Evolutionary conservation across 208 protist species (phyloP).

Genomic region (Trypanosomatidae sp.): DNA sequence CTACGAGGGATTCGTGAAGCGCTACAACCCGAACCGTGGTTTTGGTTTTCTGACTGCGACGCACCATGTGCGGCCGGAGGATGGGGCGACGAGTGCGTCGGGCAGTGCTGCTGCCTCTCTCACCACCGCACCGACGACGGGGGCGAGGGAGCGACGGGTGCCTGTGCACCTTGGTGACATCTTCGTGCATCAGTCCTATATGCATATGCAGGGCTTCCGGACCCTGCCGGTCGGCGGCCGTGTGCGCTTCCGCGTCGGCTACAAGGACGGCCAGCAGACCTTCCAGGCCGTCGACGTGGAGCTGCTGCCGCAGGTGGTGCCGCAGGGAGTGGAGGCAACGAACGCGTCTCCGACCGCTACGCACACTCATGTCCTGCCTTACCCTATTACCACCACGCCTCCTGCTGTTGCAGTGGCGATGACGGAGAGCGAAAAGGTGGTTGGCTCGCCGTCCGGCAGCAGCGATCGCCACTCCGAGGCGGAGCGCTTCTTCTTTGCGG

Average conservation of each 20-base stretch:
- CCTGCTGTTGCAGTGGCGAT: too few relatives aligned
- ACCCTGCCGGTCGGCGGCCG: conserved; percentile 47
- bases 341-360: too few relatives aligned
- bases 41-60: conserved; percentile 66
- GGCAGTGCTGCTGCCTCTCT: conserved; percentile 2
- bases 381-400: too few relatives aligned
- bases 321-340: conserved; percentile 1
- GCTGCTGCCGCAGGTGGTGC: conserved; percentile 29
- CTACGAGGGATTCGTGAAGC: conserved; percentile 72
- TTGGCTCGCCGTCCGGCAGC: too few relatives aligned
- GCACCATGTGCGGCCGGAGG: too few relatives aligned
- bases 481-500: too few relatives aligned
- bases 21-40: conserved; percentile 64
- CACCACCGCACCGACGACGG: neutral
- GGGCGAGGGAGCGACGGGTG: too few relatives aligned
- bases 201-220: conserved; percentile 62
- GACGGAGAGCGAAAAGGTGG: too few relatives aligned
- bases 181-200: conserved; percentile 71
- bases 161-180: conserved; percentile 52
- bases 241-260: conserved; percentile 55
- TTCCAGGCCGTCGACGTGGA: conserved; percentile 56
- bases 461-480: conserved; percentile 6
- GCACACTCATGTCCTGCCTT: too few relatives aligned
- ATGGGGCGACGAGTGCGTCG: too few relatives aligned
- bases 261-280: conserved; percentile 40